A percentile compares a stretch with the other conserved stretches of the same genome.
Conservation (phyloP, 2,329 filamentous ascomycete species). For the Fusarium graminum region DNA sequence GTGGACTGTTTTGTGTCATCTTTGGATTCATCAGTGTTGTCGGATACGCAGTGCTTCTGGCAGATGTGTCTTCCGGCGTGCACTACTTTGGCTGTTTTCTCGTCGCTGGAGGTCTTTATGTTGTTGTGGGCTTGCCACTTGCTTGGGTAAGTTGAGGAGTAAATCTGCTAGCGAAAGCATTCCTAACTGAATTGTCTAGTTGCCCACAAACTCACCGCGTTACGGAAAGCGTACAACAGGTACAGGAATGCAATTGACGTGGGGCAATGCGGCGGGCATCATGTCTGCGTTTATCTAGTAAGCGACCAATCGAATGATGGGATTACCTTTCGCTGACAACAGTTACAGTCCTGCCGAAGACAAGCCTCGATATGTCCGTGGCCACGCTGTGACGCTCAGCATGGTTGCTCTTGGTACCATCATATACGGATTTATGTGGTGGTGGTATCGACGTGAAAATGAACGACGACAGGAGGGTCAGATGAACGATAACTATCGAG, state of each 20-base stretch:
- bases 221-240: slow-evolving; percentile 83
- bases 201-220: slow-evolving; percentile 76
- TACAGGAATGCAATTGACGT: slow-evolving; percentile 76
- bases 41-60: slow-evolving; percentile 77
- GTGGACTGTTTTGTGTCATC: slow-evolving; percentile 73
- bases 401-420: slow-evolving; percentile 68
- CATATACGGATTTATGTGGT: slow-evolving; percentile 68
- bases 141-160: slow-evolving; percentile 59
- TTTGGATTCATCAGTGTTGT: slow-evolving; percentile 74
- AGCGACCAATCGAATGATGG: slow-evolving; percentile 14
- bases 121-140: slow-evolving; percentile 67
- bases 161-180: neutral
- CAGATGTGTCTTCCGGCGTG: slow-evolving; percentile 69
- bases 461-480: slow-evolving; percentile 56
- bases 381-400: slow-evolving; percentile 71
- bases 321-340: slow-evolving; percentile 22
- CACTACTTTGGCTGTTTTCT: slow-evolving; percentile 83
- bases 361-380: slow-evolving; percentile 69
- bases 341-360: slow-evolving; percentile 59
- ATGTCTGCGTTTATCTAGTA: slow-evolving; percentile 77
- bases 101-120: slow-evolving; percentile 79
- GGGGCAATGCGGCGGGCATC: slow-evolving; percentile 78
- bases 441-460: slow-evolving; percentile 65
- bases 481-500: slow-evolving; percentile 56
- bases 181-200: slow-evolving; percentile 40